A percentile compares a stretch with the other conserved stretches of the same genome.
Conservation (phyloP, 192 early-diverging fungal genomes). For the Podila epigama region DNA sequence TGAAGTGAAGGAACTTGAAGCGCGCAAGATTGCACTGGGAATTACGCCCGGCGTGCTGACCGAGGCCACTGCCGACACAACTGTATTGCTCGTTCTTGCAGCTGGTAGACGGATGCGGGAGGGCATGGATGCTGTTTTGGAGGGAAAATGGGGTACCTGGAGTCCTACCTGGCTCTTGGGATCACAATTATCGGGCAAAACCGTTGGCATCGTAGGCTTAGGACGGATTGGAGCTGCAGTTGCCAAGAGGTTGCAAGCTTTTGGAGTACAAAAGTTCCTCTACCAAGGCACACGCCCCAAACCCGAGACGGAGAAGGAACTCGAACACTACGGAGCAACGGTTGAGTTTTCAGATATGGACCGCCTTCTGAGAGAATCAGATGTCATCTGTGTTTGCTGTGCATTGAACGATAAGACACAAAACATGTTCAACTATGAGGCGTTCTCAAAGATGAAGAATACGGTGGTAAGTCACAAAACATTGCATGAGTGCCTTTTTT, state of each 20-base stretch:
- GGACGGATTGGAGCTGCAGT: constrained; percentile 85
- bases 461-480: constrained; percentile 47
- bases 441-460: constrained; percentile 77
- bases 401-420: constrained; percentile 73
- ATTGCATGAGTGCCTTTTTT: too few species aligned
- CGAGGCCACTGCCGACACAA: constrained; percentile 86
- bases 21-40: constrained; percentile 68
- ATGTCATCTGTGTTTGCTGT: constrained; percentile 80
- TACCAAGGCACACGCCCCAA: constrained; percentile 69
- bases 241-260: constrained; percentile 71
- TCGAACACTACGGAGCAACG: constrained; percentile 59
- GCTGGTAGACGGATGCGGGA: constrained; percentile 74
- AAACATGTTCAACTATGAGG: constrained; percentile 70
- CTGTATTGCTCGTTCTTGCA: constrained; percentile 76
- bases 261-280: constrained; percentile 70
- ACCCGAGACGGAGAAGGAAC: constrained; percentile 41
- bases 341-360: constrained; percentile 57
- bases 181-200: constrained; percentile 76
- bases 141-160: constrained; percentile 66
- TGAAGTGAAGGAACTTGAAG: constrained; percentile 58
- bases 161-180: constrained; percentile 73
- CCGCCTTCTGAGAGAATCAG: constrained; percentile 65
- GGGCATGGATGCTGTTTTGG: constrained; percentile 33
- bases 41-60: constrained; percentile 91
- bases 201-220: constrained; percentile 84